Conservation (phyloP, 1,284 basidiomycete genomes). For the Austroboletus rostrupii region DNA sequence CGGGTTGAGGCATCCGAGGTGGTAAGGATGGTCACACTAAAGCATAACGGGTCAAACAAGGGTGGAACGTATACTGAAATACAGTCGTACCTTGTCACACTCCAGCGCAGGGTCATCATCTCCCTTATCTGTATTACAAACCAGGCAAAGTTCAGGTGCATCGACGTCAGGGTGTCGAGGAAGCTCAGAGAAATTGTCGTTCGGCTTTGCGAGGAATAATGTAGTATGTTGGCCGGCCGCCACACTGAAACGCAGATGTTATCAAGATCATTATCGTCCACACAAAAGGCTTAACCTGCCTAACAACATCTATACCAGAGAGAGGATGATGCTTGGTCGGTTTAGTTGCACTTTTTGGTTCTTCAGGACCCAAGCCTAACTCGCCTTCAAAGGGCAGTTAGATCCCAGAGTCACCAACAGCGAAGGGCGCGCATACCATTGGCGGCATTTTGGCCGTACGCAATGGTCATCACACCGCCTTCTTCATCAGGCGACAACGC, state of each 20-base stretch:
- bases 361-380: conserved; percentile 76
- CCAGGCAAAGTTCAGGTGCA: conserved; percentile 66
- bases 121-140: conserved; percentile 66
- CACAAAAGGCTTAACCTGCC: conserved; percentile 43
- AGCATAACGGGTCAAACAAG: neutral
- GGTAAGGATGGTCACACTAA: conserved; percentile 88
- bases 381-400: conserved; percentile 45
- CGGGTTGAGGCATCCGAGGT: conserved; percentile 77
- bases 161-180: conserved; percentile 75
- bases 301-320: conserved; percentile 70
- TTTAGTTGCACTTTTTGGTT: conserved; percentile 85
- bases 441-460: conserved; percentile 80
- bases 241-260: conserved; percentile 46
- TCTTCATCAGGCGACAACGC: conserved; percentile 71
- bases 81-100: conserved; percentile 74
- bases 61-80: neutral
- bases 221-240: conserved; percentile 85
- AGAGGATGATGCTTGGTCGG: conserved; percentile 73
- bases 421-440: conserved; percentile 48
- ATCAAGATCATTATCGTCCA: neutral
- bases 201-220: conserved; percentile 72
- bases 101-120: conserved; percentile 69
- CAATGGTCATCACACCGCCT: conserved; percentile 72
- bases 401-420: neutral
- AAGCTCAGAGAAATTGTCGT: conserved; percentile 66